Evolutionary conservation across 345 rosid species (phyloP), one percentile per base, ranked within the genome.

Genomic region (Acer saccharum): DNA sequence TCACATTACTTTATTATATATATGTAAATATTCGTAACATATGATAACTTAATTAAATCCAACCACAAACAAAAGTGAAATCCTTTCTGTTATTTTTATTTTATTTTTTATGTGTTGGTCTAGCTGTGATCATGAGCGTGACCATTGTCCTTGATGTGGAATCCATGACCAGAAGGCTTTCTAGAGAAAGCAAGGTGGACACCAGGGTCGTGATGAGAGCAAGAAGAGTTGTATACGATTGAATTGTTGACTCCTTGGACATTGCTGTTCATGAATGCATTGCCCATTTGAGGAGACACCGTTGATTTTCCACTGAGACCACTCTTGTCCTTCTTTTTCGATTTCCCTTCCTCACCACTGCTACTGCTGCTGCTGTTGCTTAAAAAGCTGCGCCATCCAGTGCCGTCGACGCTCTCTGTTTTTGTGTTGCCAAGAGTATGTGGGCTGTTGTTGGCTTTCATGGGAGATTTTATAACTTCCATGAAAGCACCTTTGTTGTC

Each of bases 241-340:
- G 99, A 95, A 84, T 91, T 95, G 83, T 93, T 95, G 76, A 93
- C 81, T 74, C 92, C 93, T 81, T 95, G 98, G 61, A 92, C 99
- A 29, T 95, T 93, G 82, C 98, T 93, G 77, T 95, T 95, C 90
- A 76, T 80, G 69, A 80, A 92, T 44, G 94, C 39, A 35, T 35
- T 86, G 50, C 77, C 87, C 89, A 79, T 83, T 0, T 94, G 97
- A 16, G 68, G 84, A 14, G 86, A 70, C 18, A 10, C 17, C 55
- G 4, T 65, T 48, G 77, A 55, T 68, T 75, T 75, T 50, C 78
- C 78, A 77, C 68, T 83, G 13, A 50, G 63, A 58, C 39, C 39
- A 35, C 39, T 80, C 81, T 81, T 78, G 67, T 77, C 82, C 70
- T 84, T 89, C 74, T 9, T 65, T 76, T 75, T 85, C 46, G 68